Evolutionary conservation across 805 yeast species (phyloP), one percentile per base, ranked within the genome.

Genomic region (Barnettozyma siamensis): DNA sequence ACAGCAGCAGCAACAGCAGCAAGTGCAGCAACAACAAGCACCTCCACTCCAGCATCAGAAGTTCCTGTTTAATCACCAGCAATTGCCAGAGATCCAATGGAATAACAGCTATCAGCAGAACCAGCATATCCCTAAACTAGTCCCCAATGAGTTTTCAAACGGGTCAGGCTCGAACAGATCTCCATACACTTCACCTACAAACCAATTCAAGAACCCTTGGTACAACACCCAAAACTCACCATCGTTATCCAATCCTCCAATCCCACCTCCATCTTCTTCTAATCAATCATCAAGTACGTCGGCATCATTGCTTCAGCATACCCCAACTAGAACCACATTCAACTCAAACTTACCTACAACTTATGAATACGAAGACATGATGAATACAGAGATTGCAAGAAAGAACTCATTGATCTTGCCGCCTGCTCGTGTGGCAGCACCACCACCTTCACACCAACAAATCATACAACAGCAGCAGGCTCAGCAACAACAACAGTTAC

Each of bases 261-360:
- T 40, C 18, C 31, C 44, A 10, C 13, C 41, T 33, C 24, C 44
- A 8, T 19, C 26, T 20, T 42, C 40, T 4, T 37, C 38, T 19
- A 42, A 34, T 18, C 16, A 28, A 15, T 29, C 34, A 23, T 37
- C 35, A 21, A 9, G 15, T 3, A 27, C 41, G 5, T 10, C 43
- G 15, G 3, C 40, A 1, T 7, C 35, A 4, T 30, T 49, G 1
- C 47, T 47, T 9, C 50, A 48, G 20, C 38, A 48, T 42, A 32
- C 52, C 5, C 56, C 56, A 11, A 49, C 54, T 9, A 44, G 59
- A n/a, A 31, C 48, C 2, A 35, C 46, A 4, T 53, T 50, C 40
- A 54, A 48, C 37, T 43, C 48, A 8, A 76, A 71, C 44, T 55
- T 74, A 12, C 75, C 77, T 20, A 67, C 73, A 2, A 74, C 78